Percentiles rank a stretch among this genome's conserved stretches.
phyloP scores from a whole-genome alignment of 1,284 basidiomycete species.

The Cryptococcus wingfieldii region DNA sequence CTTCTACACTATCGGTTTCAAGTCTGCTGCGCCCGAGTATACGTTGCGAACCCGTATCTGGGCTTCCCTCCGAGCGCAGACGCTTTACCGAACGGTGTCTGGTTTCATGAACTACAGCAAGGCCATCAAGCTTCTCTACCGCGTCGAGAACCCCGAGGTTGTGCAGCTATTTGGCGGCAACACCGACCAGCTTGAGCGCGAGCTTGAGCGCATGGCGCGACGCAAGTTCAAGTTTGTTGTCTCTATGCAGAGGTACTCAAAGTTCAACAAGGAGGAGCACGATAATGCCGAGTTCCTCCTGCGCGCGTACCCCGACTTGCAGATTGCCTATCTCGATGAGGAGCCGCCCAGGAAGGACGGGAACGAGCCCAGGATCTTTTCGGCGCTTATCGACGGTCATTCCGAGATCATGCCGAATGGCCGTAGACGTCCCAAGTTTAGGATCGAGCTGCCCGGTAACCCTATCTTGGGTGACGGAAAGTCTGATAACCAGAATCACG shows the following conservation, averaged over 20 bases:
- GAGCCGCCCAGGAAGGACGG: slow-evolving; percentile 91
- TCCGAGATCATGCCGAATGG: slow-evolving; percentile 90
- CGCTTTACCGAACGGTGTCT: slow-evolving; percentile 95
- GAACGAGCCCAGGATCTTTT: slow-evolving; percentile 92
- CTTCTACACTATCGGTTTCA: slow-evolving; percentile 99
- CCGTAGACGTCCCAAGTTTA: slow-evolving; percentile 90
- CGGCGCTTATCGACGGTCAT: slow-evolving; percentile 93
- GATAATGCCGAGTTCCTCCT: slow-evolving; percentile 98
- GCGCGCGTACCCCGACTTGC: slow-evolving; percentile 96
- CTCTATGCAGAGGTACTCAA: slow-evolving; percentile 98
- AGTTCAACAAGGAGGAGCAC: slow-evolving; percentile 99
- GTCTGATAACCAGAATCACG: slow-evolving; percentile 99
- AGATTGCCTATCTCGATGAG: slow-evolving; percentile 98
- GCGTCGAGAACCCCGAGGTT: slow-evolving; percentile 98
- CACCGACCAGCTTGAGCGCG: slow-evolving; percentile 93
- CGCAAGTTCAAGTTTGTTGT: slow-evolving; percentile 99
- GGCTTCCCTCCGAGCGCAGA: slow-evolving; percentile 97
- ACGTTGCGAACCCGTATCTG: slow-evolving; percentile 98
- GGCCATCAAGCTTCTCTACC: slow-evolving; percentile 98
- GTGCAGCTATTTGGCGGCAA: slow-evolving; percentile 96
- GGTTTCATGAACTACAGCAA: slow-evolving; percentile 99
- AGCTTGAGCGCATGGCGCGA: slow-evolving; percentile 94
- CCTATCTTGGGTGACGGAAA: slow-evolving; percentile 99
- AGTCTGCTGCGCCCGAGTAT: slow-evolving; percentile 96
- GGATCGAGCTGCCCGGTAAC: slow-evolving; percentile 96